phyloP scores from a whole-genome alignment of 2,329 filamentous ascomycete genomes.

The Beauveria scarabaeidicola region DNA sequence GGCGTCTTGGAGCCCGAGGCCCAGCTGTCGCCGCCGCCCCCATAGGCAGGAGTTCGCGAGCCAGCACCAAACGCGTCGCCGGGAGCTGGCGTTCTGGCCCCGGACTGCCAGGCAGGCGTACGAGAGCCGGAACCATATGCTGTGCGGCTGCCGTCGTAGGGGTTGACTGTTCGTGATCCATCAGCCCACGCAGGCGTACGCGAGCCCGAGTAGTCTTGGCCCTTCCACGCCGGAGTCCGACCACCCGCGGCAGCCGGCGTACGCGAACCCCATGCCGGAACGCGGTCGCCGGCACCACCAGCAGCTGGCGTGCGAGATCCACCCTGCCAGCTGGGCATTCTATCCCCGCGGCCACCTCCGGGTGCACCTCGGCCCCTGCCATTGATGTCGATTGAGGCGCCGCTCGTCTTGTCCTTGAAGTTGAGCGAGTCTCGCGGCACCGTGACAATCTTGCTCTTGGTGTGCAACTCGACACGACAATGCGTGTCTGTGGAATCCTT shows the following conservation, averaged over 20 bases:
- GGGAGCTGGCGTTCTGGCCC: constrained; percentile 59
- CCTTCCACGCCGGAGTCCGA: constrained; percentile 56
- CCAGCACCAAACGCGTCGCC: constrained; percentile 56
- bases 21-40: constrained; percentile 49
- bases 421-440: constrained; percentile 73
- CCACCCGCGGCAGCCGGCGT: constrained; percentile 47
- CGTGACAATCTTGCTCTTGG: constrained; percentile 85
- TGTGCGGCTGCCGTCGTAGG: constrained; percentile 66
- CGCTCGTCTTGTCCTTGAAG: constrained; percentile 77
- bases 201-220: constrained; percentile 42
- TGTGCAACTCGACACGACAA: constrained; percentile 86
- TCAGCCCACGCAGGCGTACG: constrained; percentile 66
- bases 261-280: constrained; percentile 67
- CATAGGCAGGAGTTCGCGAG: constrained; percentile 60
- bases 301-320: constrained; percentile 62
- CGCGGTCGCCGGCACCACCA: constrained; percentile 52
- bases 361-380: constrained; percentile 39
- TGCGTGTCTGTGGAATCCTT: constrained; percentile 85
- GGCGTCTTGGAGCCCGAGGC: constrained; percentile 69
- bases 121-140: constrained; percentile 67
- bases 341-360: constrained; percentile 37
- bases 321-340: constrained; percentile 50
- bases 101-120: constrained; percentile 72
- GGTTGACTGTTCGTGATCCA: constrained; percentile 58
- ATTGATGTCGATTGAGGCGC: constrained; percentile 66